Conservation (phyloP, 306 rosid species). For the Vigna unguiculata region DNA sequence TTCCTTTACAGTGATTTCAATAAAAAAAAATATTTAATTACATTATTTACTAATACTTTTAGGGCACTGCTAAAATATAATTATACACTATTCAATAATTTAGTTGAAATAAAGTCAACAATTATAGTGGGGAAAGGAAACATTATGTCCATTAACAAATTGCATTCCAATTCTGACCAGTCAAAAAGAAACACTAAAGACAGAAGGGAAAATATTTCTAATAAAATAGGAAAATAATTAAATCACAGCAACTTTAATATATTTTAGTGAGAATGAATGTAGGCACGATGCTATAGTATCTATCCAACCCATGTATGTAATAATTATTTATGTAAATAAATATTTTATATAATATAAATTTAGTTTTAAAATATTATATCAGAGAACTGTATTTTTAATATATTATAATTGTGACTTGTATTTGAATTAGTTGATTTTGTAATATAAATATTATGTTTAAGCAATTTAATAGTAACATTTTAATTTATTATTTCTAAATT, state of each 20-base stretch:
- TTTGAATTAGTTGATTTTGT: no score
- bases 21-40: not conserved
- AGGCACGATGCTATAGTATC: no score
- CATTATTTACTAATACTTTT: not conserved
- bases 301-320: no score
- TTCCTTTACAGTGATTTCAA: not conserved
- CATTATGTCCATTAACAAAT: slow-evolving; percentile 14
- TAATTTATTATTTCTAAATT: no score
- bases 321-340: no score
- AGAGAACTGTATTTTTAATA: no score
- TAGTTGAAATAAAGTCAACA: slow-evolving; percentile 29
- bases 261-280: no score
- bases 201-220: not conserved
- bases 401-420: no score
- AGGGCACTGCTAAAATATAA: not conserved
- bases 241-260: not conserved
- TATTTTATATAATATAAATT: no score
- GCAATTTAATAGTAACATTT: no score
- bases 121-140: not conserved
- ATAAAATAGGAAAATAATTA: not conserved
- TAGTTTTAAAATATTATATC: no score
- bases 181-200: slow-evolving; percentile 19
- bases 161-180: slow-evolving; percentile 15
- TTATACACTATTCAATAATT: not conserved
- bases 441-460: no score